These are phyloP conservation scores for Xylaria scruposa DNA, from an alignment of 495 filamentous ascomycete species.

Conservation along the genomic window DNA sequence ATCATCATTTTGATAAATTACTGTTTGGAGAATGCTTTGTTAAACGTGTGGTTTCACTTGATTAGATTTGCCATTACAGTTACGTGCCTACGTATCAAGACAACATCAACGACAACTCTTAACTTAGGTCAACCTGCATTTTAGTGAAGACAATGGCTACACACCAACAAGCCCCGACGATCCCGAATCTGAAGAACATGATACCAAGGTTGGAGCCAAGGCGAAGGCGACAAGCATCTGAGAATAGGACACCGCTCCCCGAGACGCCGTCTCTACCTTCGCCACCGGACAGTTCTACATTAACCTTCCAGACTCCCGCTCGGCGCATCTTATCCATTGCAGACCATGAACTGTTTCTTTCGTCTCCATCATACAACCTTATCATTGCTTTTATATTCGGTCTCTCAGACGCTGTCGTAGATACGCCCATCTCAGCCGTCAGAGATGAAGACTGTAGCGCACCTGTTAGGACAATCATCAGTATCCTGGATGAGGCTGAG, in stretches of 20 bases:
- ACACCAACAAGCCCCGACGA: constrained; percentile 42
- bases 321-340: constrained; percentile 78
- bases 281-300: constrained; percentile 67
- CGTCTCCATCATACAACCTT: constrained; percentile 78
- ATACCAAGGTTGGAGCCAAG: constrained; percentile 75
- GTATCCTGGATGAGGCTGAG: constrained; percentile 71
- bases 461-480: constrained; percentile 67
- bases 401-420: constrained; percentile 81
- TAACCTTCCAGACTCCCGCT: constrained; percentile 68
- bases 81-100: not conserved
- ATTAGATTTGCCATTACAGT: not conserved
- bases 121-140: not conserved
- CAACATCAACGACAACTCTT: not conserved
- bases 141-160: constrained; percentile 31
- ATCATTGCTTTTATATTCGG: constrained; percentile 84
- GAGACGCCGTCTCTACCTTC: constrained; percentile 73
- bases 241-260: constrained; percentile 69
- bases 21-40: not conserved
- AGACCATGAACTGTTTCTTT: constrained; percentile 83
- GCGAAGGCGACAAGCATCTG: constrained; percentile 57
- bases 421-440: constrained; percentile 73
- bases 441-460: constrained; percentile 60
- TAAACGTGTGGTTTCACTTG: not conserved
- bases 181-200: constrained; percentile 65
- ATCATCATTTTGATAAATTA: constrained; percentile 2